A percentile compares a stretch with the other conserved stretches of the same genome.
Conservation (phyloP, 2,329 filamentous ascomycete genomes). For the Ascocoryne sarcoides region DNA sequence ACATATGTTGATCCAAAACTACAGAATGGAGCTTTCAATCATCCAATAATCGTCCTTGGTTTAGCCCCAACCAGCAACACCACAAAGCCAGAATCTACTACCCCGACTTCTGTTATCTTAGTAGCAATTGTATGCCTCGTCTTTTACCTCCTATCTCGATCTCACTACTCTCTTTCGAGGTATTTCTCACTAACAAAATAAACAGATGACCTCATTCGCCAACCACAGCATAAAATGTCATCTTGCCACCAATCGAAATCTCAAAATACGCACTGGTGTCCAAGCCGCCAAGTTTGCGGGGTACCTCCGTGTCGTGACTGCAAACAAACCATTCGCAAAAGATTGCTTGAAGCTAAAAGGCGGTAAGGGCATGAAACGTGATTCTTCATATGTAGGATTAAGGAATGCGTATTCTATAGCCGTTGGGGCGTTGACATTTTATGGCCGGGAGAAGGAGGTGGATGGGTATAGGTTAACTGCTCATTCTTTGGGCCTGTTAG, state of each 20-base stretch:
- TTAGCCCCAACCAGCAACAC: constrained; percentile 1
- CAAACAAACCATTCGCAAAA: constrained; percentile 9
- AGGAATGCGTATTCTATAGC: constrained; percentile 6
- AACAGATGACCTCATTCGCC: constrained; percentile 16
- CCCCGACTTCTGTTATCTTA: constrained; percentile 1
- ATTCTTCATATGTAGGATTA: constrained; percentile 11
- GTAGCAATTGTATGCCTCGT: constrained; percentile 12
- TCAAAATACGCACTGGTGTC: constrained; percentile 1
- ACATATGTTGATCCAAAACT: constrained; percentile 3
- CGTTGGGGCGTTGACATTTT: constrained; percentile 8
- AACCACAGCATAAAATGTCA: constrained; percentile 8
- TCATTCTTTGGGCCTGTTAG: not conserved
- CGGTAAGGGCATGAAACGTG: constrained; percentile 15
- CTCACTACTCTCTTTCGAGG: not conserved
- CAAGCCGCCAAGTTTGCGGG: constrained; percentile 6
- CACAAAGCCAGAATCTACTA: not conserved
- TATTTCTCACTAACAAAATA: not conserved
- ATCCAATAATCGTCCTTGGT: constrained; percentile 10
- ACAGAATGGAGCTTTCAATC: constrained; percentile 10
- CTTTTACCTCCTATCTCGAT: no score
- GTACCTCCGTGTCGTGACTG: constrained; percentile 11
- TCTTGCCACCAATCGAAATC: constrained; percentile 8
- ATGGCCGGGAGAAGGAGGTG: constrained; percentile 11
- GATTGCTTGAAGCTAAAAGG: constrained; percentile 9
- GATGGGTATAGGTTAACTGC: constrained; percentile 6